Evolutionary conservation across 495 filamentous ascomycete species (phyloP).

Genomic region (Tetracladium marchalianum): DNA sequence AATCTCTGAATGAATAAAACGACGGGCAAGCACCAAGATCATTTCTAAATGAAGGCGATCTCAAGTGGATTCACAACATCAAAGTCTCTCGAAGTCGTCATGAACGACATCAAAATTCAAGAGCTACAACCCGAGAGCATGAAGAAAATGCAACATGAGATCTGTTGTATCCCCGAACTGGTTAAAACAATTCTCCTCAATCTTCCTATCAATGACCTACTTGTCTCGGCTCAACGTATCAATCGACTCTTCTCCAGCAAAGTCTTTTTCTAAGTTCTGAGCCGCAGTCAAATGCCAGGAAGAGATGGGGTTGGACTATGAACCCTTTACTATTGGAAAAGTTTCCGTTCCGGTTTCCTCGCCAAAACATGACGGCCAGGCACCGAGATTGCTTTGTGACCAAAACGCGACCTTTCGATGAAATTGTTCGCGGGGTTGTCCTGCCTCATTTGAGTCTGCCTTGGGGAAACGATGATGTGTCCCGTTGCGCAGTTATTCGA

Average conservation of each 20-base stretch:
- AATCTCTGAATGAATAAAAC: no score
- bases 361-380: no score
- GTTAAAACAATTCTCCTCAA: slow-evolving; percentile 3
- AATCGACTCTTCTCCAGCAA: slow-evolving; percentile 1
- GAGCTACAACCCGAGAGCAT: no score
- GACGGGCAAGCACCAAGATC: no score
- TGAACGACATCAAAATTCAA: no score
- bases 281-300: neutral
- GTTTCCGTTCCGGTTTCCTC: slow-evolving; percentile 1
- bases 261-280: slow-evolving; percentile 2
- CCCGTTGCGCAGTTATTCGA: neutral
- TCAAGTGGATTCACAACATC: no score
- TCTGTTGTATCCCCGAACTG: slow-evolving; percentile 2
- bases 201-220: slow-evolving; percentile 2
- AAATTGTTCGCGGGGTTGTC: neutral
- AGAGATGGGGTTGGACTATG: neutral
- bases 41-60: no score
- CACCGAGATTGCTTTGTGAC: no score
- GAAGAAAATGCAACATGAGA: neutral
- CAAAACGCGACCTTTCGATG: no score
- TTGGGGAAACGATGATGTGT: neutral
- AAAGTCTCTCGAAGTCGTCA: no score
- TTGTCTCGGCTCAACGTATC: slow-evolving; percentile 6
- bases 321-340: slow-evolving; percentile 1
- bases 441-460: neutral